A percentile compares a stretch with the other conserved stretches of the same genome.
Evolutionary conservation across 345 rosid genomes (phyloP).

Genomic region (Passiflora organensis): DNA sequence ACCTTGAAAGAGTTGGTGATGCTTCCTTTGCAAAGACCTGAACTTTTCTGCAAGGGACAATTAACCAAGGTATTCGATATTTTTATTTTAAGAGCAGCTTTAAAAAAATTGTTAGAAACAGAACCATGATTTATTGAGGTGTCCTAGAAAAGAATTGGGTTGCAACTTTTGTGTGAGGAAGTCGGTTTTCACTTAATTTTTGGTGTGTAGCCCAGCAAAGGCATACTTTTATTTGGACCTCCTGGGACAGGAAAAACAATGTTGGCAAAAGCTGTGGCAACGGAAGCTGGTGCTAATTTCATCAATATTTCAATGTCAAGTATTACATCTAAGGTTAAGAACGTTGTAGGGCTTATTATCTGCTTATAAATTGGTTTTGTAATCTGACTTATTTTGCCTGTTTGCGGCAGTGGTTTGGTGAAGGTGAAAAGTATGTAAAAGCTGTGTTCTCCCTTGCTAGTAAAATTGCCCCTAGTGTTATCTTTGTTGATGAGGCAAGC

Average conservation of each 20-base stretch:
- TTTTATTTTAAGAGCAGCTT: neutral
- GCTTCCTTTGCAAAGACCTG: slow-evolving; percentile 88
- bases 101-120: too few relatives aligned
- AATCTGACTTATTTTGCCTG: slow-evolving; percentile 6
- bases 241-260: slow-evolving; percentile 98
- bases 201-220: slow-evolving; percentile 88
- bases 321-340: slow-evolving; percentile 75
- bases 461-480: slow-evolving; percentile 79
- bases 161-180: neutral
- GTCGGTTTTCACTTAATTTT: slow-evolving; percentile 10
- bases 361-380: slow-evolving; percentile 5
- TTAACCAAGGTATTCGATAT: slow-evolving; percentile 58
- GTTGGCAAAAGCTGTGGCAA: slow-evolving; percentile 96
- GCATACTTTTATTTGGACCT: slow-evolving; percentile 87
- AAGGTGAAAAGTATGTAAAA: slow-evolving; percentile 89
- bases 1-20: slow-evolving; percentile 84
- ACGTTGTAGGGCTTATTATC: slow-evolving; percentile 2
- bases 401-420: slow-evolving; percentile 97
- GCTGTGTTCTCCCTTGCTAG: slow-evolving; percentile 88
- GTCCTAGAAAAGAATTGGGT: neutral
- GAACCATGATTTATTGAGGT: slow-evolving; percentile 4
- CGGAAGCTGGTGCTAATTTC: slow-evolving; percentile 95
- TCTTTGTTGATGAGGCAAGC: slow-evolving; percentile 89
- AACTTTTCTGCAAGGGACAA: slow-evolving; percentile 84
- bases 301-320: slow-evolving; percentile 88